Percentiles rank a stretch among this genome's conserved stretches.
Conservation (phyloP, 495 filamentous ascomycete species). For the Hypoxylon cercidicola region DNA sequence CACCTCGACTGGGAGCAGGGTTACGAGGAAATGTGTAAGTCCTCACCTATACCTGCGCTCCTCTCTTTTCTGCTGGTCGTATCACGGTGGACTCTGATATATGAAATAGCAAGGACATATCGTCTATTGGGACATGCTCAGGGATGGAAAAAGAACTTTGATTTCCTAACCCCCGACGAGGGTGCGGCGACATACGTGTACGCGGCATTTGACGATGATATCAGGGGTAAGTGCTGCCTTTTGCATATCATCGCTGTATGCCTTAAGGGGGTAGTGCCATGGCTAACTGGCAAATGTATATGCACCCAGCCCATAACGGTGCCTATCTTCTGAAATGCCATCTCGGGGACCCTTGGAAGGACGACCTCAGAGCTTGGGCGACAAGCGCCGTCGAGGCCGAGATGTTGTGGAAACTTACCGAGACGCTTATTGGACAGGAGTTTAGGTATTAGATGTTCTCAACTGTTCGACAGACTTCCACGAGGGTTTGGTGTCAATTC, state of each 20-base stretch:
- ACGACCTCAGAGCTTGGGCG: conserved; percentile 28
- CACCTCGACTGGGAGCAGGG: conserved; percentile 38
- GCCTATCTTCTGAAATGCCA: conserved; percentile 25
- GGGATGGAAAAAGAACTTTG: conserved; percentile 19
- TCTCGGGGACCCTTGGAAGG: conserved; percentile 22
- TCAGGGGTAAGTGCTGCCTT: conserved; percentile 11
- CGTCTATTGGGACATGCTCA: conserved; percentile 12
- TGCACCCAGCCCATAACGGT: conserved; percentile 22
- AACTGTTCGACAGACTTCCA: too few species aligned
- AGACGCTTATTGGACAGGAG: conserved; percentile 19
- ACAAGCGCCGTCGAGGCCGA: conserved; percentile 28
- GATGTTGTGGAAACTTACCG: conserved; percentile 21
- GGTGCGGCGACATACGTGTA: conserved; percentile 30
- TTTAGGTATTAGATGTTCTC: conserved; percentile 15
- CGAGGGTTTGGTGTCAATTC: too few species aligned
- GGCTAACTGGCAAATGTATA: neutral
- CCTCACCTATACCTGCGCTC: neutral
- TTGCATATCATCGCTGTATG: neutral
- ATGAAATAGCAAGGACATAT: conserved; percentile 4
- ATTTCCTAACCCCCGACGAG: conserved; percentile 6
- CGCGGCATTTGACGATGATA: conserved; percentile 20
- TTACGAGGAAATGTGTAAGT: conserved; percentile 23
- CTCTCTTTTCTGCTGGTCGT: neutral
- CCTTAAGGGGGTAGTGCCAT: neutral
- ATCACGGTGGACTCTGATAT: neutral